These are phyloP conservation scores for Rhodamnia argentea DNA, from an alignment of 345 rosid genomes.

Conservation along the genomic window DNA sequence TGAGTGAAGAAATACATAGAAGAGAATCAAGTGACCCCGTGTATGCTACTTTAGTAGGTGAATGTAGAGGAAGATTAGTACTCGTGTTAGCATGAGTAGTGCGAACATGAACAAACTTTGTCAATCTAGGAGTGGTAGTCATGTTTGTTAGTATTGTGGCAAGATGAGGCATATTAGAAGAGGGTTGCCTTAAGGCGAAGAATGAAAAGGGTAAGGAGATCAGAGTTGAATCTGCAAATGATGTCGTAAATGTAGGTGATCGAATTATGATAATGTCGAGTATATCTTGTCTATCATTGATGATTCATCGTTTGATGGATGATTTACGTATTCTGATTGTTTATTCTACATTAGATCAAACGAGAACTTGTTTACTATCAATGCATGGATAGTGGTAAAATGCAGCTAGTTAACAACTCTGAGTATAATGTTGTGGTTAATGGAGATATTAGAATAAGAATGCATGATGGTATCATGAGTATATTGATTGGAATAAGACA, in stretches of 20 bases:
- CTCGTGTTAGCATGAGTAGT: not conserved
- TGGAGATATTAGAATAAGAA: not conserved
- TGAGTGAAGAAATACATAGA: not conserved
- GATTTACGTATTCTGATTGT: not conserved
- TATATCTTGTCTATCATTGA: not conserved
- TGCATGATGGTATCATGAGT: not conserved
- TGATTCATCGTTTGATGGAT: not conserved
- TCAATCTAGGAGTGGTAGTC: not conserved
- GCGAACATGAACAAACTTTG: not conserved
- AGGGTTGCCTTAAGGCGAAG: not conserved
- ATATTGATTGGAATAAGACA: not conserved
- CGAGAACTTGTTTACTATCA: not conserved
- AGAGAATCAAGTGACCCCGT: not conserved
- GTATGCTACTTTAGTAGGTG: not conserved
- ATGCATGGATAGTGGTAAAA: not conserved
- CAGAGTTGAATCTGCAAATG: not conserved
- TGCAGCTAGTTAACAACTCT: not conserved
- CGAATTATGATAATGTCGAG: not conserved
- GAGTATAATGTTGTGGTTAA: not conserved
- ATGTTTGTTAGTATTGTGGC: not conserved
- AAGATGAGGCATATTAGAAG: not conserved
- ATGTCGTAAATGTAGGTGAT: not conserved
- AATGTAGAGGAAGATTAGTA: not conserved
- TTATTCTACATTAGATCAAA: not conserved
- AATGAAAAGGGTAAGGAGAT: not conserved